These are phyloP conservation scores for Blattamonas nauphoetae DNA, from an alignment of 78 protist genomes.

Conservation along the genomic window DNA sequence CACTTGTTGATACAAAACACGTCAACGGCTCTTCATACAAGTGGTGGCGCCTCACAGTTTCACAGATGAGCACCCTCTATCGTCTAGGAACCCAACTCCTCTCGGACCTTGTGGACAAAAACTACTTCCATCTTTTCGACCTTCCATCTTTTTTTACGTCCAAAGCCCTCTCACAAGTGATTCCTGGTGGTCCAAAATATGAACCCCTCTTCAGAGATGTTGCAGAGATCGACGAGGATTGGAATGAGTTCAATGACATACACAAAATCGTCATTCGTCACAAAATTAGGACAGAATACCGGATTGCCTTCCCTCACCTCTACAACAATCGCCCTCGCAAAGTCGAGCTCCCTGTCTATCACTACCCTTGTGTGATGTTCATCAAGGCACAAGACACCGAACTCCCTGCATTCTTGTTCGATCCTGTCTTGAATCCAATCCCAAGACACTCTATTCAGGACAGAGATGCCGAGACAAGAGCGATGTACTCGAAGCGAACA, in stretches of 20 bases:
- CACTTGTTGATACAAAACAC: slow-evolving; percentile 55
- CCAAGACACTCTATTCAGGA: slow-evolving; percentile 16
- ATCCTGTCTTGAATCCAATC: slow-evolving; percentile 86
- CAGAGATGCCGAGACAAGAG: neutral
- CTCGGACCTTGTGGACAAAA: slow-evolving; percentile 76
- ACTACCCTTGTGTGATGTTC: slow-evolving; percentile 63
- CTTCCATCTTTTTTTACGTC: slow-evolving; percentile 83
- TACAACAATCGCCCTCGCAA: slow-evolving; percentile 89
- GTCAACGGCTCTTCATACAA: slow-evolving; percentile 79
- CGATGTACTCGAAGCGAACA: neutral
- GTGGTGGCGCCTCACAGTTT: slow-evolving; percentile 76
- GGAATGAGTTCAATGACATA: slow-evolving; percentile 99
- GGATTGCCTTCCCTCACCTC: slow-evolving; percentile 93
- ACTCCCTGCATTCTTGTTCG: slow-evolving; percentile 85
- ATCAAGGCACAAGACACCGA: slow-evolving; percentile 82
- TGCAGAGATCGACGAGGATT: slow-evolving; percentile 64
- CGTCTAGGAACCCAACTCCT: slow-evolving; percentile 84
- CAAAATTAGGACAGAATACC: slow-evolving; percentile 89
- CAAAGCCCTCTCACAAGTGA: slow-evolving; percentile 93
- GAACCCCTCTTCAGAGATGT: slow-evolving; percentile 92
- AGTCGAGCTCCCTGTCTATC: slow-evolving; percentile 71
- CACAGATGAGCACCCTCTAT: slow-evolving; percentile 74
- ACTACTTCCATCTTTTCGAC: slow-evolving; percentile 92
- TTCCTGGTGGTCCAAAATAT: slow-evolving; percentile 99
- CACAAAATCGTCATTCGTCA: slow-evolving; percentile 91